Base-by-base conservation (phyloP, 78 protist species). In the Blattamonas nauphoetae region DNA sequence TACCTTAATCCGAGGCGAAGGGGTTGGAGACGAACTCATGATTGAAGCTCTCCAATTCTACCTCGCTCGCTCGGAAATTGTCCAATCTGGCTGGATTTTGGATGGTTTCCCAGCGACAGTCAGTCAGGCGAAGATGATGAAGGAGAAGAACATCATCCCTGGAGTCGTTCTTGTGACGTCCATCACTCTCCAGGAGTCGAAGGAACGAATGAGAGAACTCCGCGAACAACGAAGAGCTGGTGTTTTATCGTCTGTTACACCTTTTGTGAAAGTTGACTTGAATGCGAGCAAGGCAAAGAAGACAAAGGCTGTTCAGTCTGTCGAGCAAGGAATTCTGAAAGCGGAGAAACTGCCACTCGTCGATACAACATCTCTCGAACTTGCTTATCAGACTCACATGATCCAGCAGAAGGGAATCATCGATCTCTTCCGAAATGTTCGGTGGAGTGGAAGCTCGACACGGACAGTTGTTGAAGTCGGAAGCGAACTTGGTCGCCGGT, bases 21-120 rank as follows among this genome's bases (percentile, higher is more conserved):
- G 42, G 43, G 45, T 79, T 6, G 43, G 32, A 6, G 83, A 79
- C 41, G 83, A 21, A 11, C 21, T 79, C 32, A 6, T 6, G 43
- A 5, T 79, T 4, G 83, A 79, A 6, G 33, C 45, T 21, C 83
- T 79, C 45, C 43, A 33, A 11, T 5, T 5, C 83, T 79, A 79
- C 83, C 83, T 79, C 83, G 4, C 83, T 21, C 4, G 41, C 42
- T 6, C 83, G 41, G 11, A 6, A 4, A 4, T 79, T 21, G 43
- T 5, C 41, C 83, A 79, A 5, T 11, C 29, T 21, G 83, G 83
- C 29, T 79, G 83, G 83, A 21, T 79, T 4, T 11, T 79, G 45
- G 83, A 79, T 21, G 83, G 83, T 4, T 79, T 33, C 83, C 83
- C 83, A 5, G 41, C 83, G 41, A 79, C 83, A 4, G 83, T 79